A percentile compares a stretch with the other conserved stretches of the same genome.
phyloP scores from a whole-genome alignment of 1,139 yeast species.

The Dujonia santamariae region DNA sequence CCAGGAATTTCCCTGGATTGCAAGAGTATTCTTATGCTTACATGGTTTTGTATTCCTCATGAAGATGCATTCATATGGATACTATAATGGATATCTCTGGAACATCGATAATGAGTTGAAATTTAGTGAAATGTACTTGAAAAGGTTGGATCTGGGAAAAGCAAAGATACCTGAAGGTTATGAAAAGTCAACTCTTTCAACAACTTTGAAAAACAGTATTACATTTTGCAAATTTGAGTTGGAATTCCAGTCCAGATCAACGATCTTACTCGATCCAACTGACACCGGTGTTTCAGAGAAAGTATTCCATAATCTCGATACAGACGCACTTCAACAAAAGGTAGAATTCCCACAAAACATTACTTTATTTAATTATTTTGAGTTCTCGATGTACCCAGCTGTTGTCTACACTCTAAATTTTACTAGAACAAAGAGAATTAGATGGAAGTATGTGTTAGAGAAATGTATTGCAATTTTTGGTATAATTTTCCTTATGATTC shows the following conservation, averaged over 20 bases:
- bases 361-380: constrained; percentile 62
- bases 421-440: constrained; percentile 68
- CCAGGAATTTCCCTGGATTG: constrained; percentile 75
- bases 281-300: constrained; percentile 15
- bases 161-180: constrained; percentile 16
- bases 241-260: constrained; percentile 40
- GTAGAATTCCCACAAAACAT: constrained; percentile 68
- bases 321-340: constrained; percentile 19
- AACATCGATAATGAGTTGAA: constrained; percentile 53
- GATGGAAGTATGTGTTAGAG: constrained; percentile 68
- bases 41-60: constrained; percentile 84
- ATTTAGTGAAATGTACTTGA: constrained; percentile 37
- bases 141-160: constrained; percentile 11
- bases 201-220: constrained; percentile 43
- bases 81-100: constrained; percentile 89
- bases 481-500: constrained; percentile 75
- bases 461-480: constrained; percentile 84
- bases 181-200: constrained; percentile 23
- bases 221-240: constrained; percentile 66
- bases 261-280: constrained; percentile 12
- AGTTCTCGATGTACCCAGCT: constrained; percentile 88
- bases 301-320: constrained; percentile 17
- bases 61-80: constrained; percentile 92
- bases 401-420: constrained; percentile 76
- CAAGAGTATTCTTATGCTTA: constrained; percentile 72